Conservation (phyloP, 805 yeast species). For the Saccharomycopsis schoenii region DNA sequence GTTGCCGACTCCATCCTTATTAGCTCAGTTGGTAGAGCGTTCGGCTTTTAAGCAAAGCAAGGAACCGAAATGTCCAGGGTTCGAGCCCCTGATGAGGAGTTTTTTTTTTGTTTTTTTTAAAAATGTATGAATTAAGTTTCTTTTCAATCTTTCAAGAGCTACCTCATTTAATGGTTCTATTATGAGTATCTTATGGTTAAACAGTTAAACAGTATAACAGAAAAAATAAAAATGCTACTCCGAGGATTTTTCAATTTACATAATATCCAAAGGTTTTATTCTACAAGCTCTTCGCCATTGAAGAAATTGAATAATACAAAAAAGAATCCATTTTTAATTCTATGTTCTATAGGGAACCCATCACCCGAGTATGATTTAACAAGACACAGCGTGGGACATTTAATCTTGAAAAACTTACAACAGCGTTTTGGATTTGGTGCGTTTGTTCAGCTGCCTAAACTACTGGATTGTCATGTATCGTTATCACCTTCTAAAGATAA, state of each 20-base stretch:
- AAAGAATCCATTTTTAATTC: slow-evolving; percentile 4
- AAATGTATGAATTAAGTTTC: not conserved
- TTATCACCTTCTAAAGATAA: not conserved
- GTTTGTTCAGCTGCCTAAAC: not conserved
- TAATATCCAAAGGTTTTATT: not conserved
- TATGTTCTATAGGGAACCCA: slow-evolving; percentile 18
- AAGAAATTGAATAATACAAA: not conserved
- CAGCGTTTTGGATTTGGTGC: not conserved
- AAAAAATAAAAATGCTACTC: not conserved
- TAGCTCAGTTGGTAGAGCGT: slow-evolving; percentile 17
- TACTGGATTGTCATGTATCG: not conserved
- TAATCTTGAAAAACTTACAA: slow-evolving; percentile 2
- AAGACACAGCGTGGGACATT: slow-evolving; percentile 16
- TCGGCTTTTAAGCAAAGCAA: slow-evolving; percentile 16
- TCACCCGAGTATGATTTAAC: slow-evolving; percentile 11
- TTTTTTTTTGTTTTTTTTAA: slow-evolving; percentile 5
- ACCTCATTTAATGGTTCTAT: too few species aligned
- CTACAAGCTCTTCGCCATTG: not conserved
- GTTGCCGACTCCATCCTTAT: slow-evolving; percentile 6
- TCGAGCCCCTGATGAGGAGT: slow-evolving; percentile 34
- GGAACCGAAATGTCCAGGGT: slow-evolving; percentile 39
- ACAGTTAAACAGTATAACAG: too few species aligned
- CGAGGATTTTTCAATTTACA: not conserved
- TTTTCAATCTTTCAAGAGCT: too few species aligned
- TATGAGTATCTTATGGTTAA: too few species aligned